Base-by-base conservation (phyloP, 257 asterid genomes). In the Solanum boliviense region DNA sequence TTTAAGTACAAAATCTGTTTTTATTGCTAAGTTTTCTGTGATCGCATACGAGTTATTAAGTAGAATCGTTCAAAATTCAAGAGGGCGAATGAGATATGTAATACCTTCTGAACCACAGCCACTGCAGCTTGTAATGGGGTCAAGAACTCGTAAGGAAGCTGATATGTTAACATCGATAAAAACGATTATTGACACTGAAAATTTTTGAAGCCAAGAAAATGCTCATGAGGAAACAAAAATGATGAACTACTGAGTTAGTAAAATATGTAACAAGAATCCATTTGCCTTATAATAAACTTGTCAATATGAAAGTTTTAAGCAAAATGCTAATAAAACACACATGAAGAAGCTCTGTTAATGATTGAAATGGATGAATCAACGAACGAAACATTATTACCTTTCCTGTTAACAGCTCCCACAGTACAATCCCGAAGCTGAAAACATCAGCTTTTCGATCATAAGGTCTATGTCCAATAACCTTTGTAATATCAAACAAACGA, bases 101-200 rank as follows among this genome's bases (percentile, higher is more conserved):
- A 29, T 92, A 95, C 99, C 97, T 95, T 91, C 87, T 95, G 99
- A 75, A 94, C 95, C 9, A 96, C 99, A 7, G 98, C 98, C 3
- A 96, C 93, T 34, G 98, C 98, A 60, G 98, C 98, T 91, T 96
- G 98, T 91, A 96, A 86, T 39, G 98, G 98, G 7, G 96, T 93
- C 93, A 96, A 62, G 85, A 94, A 83, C 89, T 93, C 94, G 31
- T 96, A 91, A 1, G 98, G 98, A 87, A 95, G 91, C 98, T 96
- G 96, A 85, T 46, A 89, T 39, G 78, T 87, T 38, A 84, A 86
- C 79, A 83, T 46, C 46, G 88, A 88, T 48, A 72, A 62, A 89
- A 88, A 75, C 83, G 74, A 70, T 89, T 88, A 85, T 87, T 56
- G 75, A 84, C 83, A 65, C 35, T 82, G 86, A 82, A 48, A 82